phyloP scores from a whole-genome alignment of 352 stramenopile species.

The Phytopythium mirpurense region DNA sequence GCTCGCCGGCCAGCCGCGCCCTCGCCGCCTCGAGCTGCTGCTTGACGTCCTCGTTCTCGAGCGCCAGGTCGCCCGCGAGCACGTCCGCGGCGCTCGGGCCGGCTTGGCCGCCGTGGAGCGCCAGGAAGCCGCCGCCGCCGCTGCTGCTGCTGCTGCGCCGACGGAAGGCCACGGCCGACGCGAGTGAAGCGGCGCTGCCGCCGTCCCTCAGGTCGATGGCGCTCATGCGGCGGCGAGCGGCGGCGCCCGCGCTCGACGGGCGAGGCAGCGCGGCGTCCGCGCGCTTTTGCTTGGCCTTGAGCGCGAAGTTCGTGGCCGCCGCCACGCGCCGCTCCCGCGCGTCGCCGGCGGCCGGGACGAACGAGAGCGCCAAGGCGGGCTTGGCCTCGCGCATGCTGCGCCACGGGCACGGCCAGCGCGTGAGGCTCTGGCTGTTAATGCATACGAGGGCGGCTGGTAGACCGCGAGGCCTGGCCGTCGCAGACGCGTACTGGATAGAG shows the following conservation, averaged over 20 bases:
- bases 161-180: neutral
- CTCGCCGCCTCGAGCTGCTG: constrained; percentile 20
- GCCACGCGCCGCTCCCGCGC: neutral
- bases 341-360: constrained; percentile 11
- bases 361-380: constrained; percentile 36
- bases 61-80: constrained; percentile 22
- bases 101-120: neutral
- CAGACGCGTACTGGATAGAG: too few relatives aligned
- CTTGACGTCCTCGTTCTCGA: constrained; percentile 24
- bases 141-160: constrained; percentile 13
- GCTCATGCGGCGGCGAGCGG: constrained; percentile 5
- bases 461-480: too few relatives aligned
- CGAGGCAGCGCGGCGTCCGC: neutral
- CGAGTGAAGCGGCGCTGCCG: neutral
- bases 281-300: neutral
- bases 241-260: constrained; percentile 1
- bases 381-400: constrained; percentile 42
- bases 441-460: too few relatives aligned
- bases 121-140: constrained; percentile 2
- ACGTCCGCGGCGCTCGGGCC: constrained; percentile 6
- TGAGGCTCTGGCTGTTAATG: too few relatives aligned
- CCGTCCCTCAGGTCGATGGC: constrained; percentile 3
- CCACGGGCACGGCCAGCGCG: neutral
- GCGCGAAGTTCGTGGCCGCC: neutral
- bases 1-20: constrained; percentile 1